A percentile compares a stretch with the other conserved stretches of the same genome.
phyloP scores from a whole-genome alignment of 2,329 filamentous ascomycete genomes.

The Fusarium phyllophilum region DNA sequence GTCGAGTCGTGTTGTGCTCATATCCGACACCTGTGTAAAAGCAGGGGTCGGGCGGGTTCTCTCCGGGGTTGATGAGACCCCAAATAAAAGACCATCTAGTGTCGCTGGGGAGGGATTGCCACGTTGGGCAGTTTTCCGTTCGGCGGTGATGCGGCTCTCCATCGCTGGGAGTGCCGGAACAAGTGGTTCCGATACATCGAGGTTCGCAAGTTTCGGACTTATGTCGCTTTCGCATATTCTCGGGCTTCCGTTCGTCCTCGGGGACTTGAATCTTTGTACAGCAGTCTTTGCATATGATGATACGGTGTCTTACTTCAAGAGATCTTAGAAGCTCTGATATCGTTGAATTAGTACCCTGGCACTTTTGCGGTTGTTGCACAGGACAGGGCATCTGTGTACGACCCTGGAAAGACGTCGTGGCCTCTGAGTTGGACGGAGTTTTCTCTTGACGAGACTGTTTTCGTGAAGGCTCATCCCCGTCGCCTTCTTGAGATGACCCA shows the following conservation, averaged over 20 bases:
- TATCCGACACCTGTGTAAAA: background rate
- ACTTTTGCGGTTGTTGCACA: background rate
- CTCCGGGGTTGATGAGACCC: background rate
- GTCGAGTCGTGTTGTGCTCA: background rate
- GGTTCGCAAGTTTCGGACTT: background rate
- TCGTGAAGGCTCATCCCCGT: too few species aligned
- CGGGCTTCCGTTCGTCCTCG: background rate
- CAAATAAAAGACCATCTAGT: background rate
- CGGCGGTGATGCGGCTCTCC: background rate
- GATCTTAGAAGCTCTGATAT: background rate
- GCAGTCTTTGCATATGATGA: background rate
- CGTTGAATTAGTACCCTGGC: background rate
- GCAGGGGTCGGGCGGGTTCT: background rate
- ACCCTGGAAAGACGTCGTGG: background rate
- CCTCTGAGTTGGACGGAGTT: accelerated
- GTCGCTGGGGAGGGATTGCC: background rate
- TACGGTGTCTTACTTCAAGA: background rate
- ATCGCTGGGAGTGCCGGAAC: background rate
- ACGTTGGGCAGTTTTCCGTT: background rate
- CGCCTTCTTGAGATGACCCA: too few species aligned
- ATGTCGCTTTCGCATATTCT: background rate
- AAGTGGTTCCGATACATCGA: background rate
- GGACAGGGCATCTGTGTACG: background rate
- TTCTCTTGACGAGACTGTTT: accelerated
- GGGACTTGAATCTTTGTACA: background rate